phyloP scores from a whole-genome alignment of 441 rosid species.

The Iberis amara region DNA sequence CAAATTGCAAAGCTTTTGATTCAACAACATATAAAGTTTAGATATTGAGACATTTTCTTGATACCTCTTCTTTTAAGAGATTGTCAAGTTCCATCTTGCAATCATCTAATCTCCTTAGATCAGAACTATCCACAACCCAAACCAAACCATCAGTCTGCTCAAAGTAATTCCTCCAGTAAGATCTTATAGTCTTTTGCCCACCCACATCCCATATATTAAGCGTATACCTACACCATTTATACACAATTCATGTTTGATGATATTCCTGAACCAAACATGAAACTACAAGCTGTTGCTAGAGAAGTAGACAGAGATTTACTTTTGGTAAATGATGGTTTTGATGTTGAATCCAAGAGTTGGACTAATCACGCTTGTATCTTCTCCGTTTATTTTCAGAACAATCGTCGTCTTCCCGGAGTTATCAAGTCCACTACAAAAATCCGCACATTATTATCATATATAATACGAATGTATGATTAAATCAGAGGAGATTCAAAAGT shows the following conservation, averaged over 20 bases:
- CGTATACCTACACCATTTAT: slow-evolving; percentile 49
- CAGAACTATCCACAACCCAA: slow-evolving; percentile 97
- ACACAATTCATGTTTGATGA: slow-evolving; percentile 12
- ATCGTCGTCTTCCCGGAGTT: slow-evolving; percentile 95
- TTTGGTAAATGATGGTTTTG: slow-evolving; percentile 67
- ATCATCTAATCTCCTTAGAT: slow-evolving; percentile 85
- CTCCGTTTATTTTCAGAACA: slow-evolving; percentile 87
- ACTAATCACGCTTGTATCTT: slow-evolving; percentile 82
- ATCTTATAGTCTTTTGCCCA: slow-evolving; percentile 90
- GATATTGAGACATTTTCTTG: neutral
- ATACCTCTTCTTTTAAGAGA: slow-evolving; percentile 92
- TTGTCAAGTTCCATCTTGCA: slow-evolving; percentile 88
- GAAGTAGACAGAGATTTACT: slow-evolving; percentile 24
- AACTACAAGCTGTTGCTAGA: neutral
- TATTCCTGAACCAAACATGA: slow-evolving; percentile 15
- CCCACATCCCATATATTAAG: slow-evolving; percentile 96
- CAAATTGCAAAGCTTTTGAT: neutral
- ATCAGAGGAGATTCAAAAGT: neutral
- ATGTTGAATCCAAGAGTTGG: slow-evolving; percentile 96
- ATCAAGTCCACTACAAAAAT: slow-evolving; percentile 57
- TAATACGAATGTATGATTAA: neutral
- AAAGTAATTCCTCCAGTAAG: slow-evolving; percentile 96
- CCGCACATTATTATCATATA: neutral
- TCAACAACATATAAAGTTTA: neutral
- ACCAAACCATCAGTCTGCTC: slow-evolving; percentile 97